These are phyloP conservation scores for Globisporangium radiosum DNA, from an alignment of 352 stramenopile genomes.

Conservation along the genomic window DNA sequence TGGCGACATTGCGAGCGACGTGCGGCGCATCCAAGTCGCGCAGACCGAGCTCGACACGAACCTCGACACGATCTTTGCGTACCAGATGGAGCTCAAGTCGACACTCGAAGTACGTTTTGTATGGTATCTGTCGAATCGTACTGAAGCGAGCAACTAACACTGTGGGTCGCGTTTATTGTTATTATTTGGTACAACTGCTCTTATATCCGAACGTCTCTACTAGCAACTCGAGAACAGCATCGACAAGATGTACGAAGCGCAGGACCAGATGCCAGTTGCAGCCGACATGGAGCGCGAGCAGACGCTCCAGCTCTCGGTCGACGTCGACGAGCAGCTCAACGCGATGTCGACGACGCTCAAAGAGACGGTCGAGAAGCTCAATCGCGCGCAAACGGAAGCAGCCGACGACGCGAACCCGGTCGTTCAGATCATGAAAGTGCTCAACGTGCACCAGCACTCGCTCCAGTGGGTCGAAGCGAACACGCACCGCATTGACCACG, in stretches of 20 bases:
- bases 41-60: conserved; percentile 85
- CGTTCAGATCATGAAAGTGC: conserved; percentile 86
- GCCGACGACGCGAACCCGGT: conserved; percentile 72
- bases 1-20: conserved; percentile 74
- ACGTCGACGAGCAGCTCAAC: conserved; percentile 84
- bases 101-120: conserved; percentile 58
- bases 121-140: too few species aligned
- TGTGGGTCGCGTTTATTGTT: not conserved
- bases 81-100: conserved; percentile 86
- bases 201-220: not conserved
- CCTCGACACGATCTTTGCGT: conserved; percentile 84
- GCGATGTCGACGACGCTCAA: conserved; percentile 84
- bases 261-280: conserved; percentile 79
- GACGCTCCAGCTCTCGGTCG: conserved; percentile 79
- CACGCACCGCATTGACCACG: conserved; percentile 54
- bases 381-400: conserved; percentile 70
- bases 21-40: conserved; percentile 77
- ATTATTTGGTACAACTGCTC: conserved; percentile 1
- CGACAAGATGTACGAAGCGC: conserved; percentile 86
- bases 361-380: conserved; percentile 83
- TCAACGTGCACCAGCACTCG: conserved; percentile 87
- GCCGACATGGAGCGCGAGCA: conserved; percentile 84
- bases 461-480: conserved; percentile 82
- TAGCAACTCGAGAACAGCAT: conserved; percentile 86
- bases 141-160: too few species aligned